Percentiles rank a stretch among this genome's conserved stretches.
Conservation (phyloP, 2,329 filamentous ascomycete species). For the Epichloe coenophiala region DNA sequence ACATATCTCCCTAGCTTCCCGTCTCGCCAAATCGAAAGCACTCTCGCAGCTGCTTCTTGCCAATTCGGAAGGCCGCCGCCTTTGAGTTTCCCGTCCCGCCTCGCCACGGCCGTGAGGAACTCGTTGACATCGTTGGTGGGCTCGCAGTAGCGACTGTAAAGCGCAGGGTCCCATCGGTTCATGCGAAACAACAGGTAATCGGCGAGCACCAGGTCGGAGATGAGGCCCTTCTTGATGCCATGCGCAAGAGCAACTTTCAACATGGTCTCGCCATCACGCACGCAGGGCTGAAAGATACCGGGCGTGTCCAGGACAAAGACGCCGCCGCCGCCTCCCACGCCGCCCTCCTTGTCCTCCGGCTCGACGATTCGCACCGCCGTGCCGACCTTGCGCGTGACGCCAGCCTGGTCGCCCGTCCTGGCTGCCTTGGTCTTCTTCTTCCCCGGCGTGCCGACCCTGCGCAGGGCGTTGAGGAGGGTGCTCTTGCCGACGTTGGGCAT, state of each 20-base stretch:
- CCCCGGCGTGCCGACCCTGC: constrained; percentile 45
- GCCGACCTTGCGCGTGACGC: constrained; percentile 75
- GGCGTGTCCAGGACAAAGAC: constrained; percentile 87
- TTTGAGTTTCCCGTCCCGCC: constrained; percentile 59
- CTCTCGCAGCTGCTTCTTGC: constrained; percentile 62
- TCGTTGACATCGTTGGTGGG: constrained; percentile 77
- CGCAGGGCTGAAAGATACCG: constrained; percentile 88
- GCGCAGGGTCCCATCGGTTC: constrained; percentile 49
- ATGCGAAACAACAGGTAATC: constrained; percentile 84
- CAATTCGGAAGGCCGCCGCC: constrained; percentile 59
- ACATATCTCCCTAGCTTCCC: constrained; percentile 66
- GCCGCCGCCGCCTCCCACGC: constrained; percentile 39
- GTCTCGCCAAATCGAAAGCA: constrained; percentile 69
- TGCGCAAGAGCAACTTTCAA: constrained; percentile 87
- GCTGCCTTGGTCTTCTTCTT: constrained; percentile 48
- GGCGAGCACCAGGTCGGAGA: constrained; percentile 63
- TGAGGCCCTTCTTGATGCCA: constrained; percentile 78
- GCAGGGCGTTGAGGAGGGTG: constrained; percentile 78
- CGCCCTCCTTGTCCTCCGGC: constrained; percentile 26
- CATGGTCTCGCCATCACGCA: constrained; percentile 76
- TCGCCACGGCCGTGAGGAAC: constrained; percentile 58
- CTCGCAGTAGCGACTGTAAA: constrained; percentile 48
- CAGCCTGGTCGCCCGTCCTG: constrained; percentile 72
- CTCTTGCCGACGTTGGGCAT: constrained; percentile 99
- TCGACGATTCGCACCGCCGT: constrained; percentile 65